These are phyloP conservation scores for Candida germanica DNA, from an alignment of 805 yeast genomes.

Conservation along the genomic window DNA sequence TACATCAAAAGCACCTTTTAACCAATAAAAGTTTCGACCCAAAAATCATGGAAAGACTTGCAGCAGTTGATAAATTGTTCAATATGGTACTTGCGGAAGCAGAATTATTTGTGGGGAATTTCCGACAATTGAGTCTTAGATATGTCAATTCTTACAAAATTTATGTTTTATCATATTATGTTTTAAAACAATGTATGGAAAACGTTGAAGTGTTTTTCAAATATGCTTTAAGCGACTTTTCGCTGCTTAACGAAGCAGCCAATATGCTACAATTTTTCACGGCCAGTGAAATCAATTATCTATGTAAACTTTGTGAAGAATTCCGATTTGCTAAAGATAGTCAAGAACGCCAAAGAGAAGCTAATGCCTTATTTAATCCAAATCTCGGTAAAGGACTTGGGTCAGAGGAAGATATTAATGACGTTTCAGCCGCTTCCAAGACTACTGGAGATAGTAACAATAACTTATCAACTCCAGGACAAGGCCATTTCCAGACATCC, in stretches of 20 bases:
- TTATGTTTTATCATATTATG: constrained; percentile 40
- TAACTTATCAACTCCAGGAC: no score
- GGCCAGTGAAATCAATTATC: constrained; percentile 31
- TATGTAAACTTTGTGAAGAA: constrained; percentile 37
- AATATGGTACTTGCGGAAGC: constrained; percentile 33
- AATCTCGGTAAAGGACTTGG: not conserved
- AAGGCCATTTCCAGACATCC: no score
- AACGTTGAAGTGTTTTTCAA: constrained; percentile 36
- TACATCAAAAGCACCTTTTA: constrained; percentile 35
- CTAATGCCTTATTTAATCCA: constrained; percentile 6
- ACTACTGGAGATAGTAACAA: no score
- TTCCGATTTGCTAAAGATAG: constrained; percentile 35
- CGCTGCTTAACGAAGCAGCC: constrained; percentile 34
- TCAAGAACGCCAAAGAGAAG: constrained; percentile 14
- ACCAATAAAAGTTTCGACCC: constrained; percentile 18
- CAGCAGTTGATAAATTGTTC: constrained; percentile 32
- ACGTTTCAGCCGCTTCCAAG: not conserved
- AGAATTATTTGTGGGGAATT: constrained; percentile 42
- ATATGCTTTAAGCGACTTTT: constrained; percentile 22
- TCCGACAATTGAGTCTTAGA: constrained; percentile 32
- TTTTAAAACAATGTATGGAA: constrained; percentile 39
- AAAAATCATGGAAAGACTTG: constrained; percentile 19
- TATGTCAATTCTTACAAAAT: constrained; percentile 41
- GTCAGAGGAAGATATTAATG: not conserved
- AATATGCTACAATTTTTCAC: constrained; percentile 38